Evolutionary conservation across 495 filamentous ascomycete species (phyloP).

Genomic region (Penicillium lividum): DNA sequence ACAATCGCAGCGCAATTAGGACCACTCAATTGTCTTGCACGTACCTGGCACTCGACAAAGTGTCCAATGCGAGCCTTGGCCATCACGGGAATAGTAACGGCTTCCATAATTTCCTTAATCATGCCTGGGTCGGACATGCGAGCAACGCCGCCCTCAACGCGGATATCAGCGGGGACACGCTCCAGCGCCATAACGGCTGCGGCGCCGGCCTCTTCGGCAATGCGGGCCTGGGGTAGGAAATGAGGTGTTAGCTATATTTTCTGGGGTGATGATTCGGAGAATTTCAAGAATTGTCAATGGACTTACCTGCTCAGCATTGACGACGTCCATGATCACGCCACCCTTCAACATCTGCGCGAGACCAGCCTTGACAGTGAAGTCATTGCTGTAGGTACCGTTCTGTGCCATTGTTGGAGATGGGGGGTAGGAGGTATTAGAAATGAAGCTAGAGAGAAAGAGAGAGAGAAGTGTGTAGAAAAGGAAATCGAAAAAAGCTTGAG

Average conservation of each 20-base stretch:
- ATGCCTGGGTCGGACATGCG: slow-evolving; percentile 95
- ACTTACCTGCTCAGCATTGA: slow-evolving; percentile 81
- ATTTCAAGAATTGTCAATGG: not conserved
- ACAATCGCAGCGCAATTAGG: not conserved
- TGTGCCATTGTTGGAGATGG: slow-evolving; percentile 35
- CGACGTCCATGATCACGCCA: slow-evolving; percentile 99
- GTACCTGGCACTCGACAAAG: slow-evolving; percentile 91
- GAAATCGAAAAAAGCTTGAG: not conserved
- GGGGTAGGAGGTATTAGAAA: slow-evolving; percentile 3
- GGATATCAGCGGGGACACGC: slow-evolving; percentile 96
- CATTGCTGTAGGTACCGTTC: slow-evolving; percentile 38
- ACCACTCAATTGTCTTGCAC: slow-evolving; percentile 6
- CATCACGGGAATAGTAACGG: slow-evolving; percentile 99
- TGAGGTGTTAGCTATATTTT: not conserved
- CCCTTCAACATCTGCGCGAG: slow-evolving; percentile 97
- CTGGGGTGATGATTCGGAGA: not conserved
- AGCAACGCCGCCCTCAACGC: slow-evolving; percentile 86
- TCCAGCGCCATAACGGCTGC: slow-evolving; percentile 98
- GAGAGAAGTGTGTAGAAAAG: not conserved
- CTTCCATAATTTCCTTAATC: slow-evolving; percentile 94
- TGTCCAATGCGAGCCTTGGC: slow-evolving; percentile 98
- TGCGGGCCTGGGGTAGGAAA: slow-evolving; percentile 63
- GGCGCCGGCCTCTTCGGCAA: slow-evolving; percentile 96
- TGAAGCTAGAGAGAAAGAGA: slow-evolving; percentile 4
- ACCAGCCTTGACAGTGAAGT: slow-evolving; percentile 85